phyloP scores from a whole-genome alignment of 352 stramenopile species.

The Blastocystis sp. region DNA sequence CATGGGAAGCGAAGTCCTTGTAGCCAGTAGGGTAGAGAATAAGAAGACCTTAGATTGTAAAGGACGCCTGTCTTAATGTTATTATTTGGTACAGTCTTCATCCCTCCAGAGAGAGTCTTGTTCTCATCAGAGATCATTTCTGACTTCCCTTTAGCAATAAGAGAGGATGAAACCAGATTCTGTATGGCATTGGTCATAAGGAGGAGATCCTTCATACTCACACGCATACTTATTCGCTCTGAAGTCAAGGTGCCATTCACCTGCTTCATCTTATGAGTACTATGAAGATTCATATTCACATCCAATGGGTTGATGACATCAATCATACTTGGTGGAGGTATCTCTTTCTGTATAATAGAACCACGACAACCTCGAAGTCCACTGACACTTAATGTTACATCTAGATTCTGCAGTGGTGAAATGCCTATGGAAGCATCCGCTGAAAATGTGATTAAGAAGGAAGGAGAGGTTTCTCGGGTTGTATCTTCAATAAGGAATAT shows the following conservation, averaged over 20 bases:
- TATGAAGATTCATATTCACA: constrained; percentile 22
- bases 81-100: background rate
- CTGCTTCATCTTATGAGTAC: background rate
- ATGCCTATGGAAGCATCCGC: background rate
- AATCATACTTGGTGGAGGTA: constrained; percentile 6
- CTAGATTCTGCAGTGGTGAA: constrained; percentile 2
- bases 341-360: background rate
- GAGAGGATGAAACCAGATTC: background rate
- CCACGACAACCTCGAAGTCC: constrained; percentile 37
- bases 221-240: background rate
- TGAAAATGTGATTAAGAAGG: constrained; percentile 34
- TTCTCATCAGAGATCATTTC: background rate
- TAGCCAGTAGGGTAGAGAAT: background rate
- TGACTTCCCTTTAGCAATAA: background rate
- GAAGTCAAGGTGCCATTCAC: constrained; percentile 1
- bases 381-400: background rate
- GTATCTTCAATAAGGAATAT: constrained; percentile 48
- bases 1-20: background rate
- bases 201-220: constrained; percentile 18
- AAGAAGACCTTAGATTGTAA: background rate
- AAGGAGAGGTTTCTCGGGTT: background rate
- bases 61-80: too few species aligned
- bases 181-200: background rate
- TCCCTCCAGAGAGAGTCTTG: background rate
- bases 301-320: constrained; percentile 47